Conservation (phyloP, 768 basidiomycete genomes). For the Strobilomyces echinocephalus region DNA sequence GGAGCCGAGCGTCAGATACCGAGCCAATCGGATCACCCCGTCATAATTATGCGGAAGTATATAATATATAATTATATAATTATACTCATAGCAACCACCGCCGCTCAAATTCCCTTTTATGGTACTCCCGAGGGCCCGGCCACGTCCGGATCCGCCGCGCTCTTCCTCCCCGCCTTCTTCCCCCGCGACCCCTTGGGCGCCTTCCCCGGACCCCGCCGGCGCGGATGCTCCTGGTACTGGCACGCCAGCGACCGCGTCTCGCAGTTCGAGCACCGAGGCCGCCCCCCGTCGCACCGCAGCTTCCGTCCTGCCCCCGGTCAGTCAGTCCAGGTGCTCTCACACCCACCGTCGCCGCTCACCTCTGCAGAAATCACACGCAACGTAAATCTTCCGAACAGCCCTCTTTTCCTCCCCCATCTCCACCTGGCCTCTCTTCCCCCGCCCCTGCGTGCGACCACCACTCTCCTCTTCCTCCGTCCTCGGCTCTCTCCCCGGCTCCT, state of each 20-base stretch:
- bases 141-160: constrained; percentile 22
- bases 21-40: constrained; percentile 56
- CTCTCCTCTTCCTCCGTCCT: constrained; percentile 10
- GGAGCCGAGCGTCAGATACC: constrained; percentile 49
- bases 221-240: constrained; percentile 45
- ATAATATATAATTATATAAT: constrained; percentile 23
- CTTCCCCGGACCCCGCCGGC: constrained; percentile 73
- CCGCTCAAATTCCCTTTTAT: constrained; percentile 21
- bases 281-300: constrained; percentile 65
- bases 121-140: constrained; percentile 23
- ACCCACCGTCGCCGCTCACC: constrained; percentile 36
- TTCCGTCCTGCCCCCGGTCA: constrained; percentile 52
- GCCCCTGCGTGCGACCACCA: constrained; percentile 16
- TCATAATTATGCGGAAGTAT: constrained; percentile 24
- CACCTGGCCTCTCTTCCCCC: constrained; percentile 18
- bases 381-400: constrained; percentile 28
- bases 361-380: constrained; percentile 79
- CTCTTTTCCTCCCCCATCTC: constrained; percentile 24
- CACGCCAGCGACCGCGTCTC: constrained; percentile 47
- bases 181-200: constrained; percentile 56
- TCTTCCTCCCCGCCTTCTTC: constrained; percentile 36
- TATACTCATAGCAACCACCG: constrained; percentile 17
- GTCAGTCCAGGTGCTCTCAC: background rate
- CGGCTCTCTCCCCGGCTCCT: constrained; percentile 4
- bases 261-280: constrained; percentile 64